Percentiles rank a stretch among this genome's conserved stretches.
Evolutionary conservation across 2,329 filamentous ascomycete species (phyloP).

Genomic region (Alternaria sp.): DNA sequence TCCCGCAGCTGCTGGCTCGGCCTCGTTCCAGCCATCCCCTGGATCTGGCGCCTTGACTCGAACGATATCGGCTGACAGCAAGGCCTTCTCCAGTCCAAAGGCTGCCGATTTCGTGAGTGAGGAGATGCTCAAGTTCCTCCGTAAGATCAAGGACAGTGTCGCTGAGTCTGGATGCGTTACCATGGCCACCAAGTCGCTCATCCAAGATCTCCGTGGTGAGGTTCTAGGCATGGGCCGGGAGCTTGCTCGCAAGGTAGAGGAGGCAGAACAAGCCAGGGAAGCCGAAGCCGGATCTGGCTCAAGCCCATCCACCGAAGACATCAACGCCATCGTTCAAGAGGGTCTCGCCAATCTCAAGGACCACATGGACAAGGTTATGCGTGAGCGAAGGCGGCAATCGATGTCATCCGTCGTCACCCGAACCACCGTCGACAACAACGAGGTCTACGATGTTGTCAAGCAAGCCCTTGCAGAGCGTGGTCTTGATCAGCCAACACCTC

Average conservation of each 20-base stretch:
- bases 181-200: constrained; percentile 87
- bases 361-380: constrained; percentile 80
- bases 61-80: constrained; percentile 35
- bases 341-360: constrained; percentile 81
- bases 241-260: constrained; percentile 83
- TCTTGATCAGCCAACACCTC: constrained; percentile 53
- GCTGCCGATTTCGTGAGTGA: constrained; percentile 68
- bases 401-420: constrained; percentile 67
- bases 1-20: constrained; percentile 40
- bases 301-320: constrained; percentile 65
- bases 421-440: constrained; percentile 75
- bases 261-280: constrained; percentile 60
- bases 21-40: constrained; percentile 37
- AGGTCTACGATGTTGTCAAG: constrained; percentile 85
- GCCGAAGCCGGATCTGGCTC: constrained; percentile 47
- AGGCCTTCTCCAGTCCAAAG: constrained; percentile 56
- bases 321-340: constrained; percentile 78
- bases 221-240: constrained; percentile 94
- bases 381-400: constrained; percentile 73
- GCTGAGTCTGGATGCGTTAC: constrained; percentile 86
- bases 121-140: constrained; percentile 81
- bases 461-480: constrained; percentile 69
- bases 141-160: constrained; percentile 89
- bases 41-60: constrained; percentile 42
- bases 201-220: constrained; percentile 88